Conservation (phyloP, 768 basidiomycete species). For the Lactarius akahatsu region DNA sequence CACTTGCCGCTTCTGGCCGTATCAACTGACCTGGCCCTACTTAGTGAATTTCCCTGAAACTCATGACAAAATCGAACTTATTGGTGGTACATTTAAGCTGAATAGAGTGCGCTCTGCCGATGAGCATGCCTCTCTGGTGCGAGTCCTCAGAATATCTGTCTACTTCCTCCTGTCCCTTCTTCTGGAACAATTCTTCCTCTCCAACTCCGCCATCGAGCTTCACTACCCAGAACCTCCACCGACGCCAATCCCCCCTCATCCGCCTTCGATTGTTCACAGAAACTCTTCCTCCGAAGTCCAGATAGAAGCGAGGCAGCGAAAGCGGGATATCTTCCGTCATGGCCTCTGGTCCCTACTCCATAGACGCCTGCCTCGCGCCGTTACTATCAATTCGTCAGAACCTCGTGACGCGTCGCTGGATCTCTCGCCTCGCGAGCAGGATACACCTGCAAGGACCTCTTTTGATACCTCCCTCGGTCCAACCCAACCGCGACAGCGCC, state of each 20-base stretch:
- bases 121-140: slow-evolving; percentile 46
- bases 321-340: slow-evolving; percentile 30
- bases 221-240: slow-evolving; percentile 41
- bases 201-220: slow-evolving; percentile 50
- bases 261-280: slow-evolving; percentile 19
- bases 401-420: slow-evolving; percentile 45
- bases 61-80: slow-evolving; percentile 38
- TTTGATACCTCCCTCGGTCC: slow-evolving; percentile 34
- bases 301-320: slow-evolving; percentile 23
- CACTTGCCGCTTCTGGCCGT: neutral
- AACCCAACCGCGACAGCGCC: slow-evolving; percentile 19
- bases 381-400: slow-evolving; percentile 31
- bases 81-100: slow-evolving; percentile 65
- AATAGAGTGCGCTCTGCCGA: slow-evolving; percentile 44
- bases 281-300: slow-evolving; percentile 28
- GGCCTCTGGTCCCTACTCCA: slow-evolving; percentile 41
- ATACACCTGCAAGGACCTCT: slow-evolving; percentile 29
- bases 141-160: slow-evolving; percentile 50
- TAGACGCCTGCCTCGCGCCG: slow-evolving; percentile 38
- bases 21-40: slow-evolving; percentile 9
- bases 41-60: slow-evolving; percentile 18
- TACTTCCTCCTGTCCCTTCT: slow-evolving; percentile 58
- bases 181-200: slow-evolving; percentile 59
- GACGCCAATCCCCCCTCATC: slow-evolving; percentile 19
- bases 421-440: slow-evolving; percentile 32